Evolutionary conservation across 768 basidiomycete species (phyloP).

Genomic region (Cystofilobasidium bisporidii): DNA sequence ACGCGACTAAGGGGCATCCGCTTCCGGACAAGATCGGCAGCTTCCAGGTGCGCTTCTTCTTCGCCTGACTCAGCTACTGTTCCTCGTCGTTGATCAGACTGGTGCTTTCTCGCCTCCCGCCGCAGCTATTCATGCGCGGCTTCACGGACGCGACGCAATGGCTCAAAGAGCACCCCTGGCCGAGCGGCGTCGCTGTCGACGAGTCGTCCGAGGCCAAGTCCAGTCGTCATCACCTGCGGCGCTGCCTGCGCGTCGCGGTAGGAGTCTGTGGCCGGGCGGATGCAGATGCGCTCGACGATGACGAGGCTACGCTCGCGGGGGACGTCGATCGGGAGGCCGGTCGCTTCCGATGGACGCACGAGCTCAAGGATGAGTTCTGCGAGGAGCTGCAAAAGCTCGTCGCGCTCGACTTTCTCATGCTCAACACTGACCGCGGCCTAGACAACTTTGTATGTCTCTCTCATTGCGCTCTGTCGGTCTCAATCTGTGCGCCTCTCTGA

Average conservation of each 20-base stretch:
- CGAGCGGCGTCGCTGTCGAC: slow-evolving; percentile 53
- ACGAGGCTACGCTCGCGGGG: slow-evolving; percentile 58
- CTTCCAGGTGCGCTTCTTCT: slow-evolving; percentile 16
- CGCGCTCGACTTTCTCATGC: slow-evolving; percentile 74
- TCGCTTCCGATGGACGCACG: slow-evolving; percentile 70
- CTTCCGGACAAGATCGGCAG: slow-evolving; percentile 74
- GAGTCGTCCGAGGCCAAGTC: background rate
- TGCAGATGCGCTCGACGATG: slow-evolving; percentile 50
- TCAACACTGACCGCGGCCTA: slow-evolving; percentile 78
- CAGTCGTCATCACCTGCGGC: slow-evolving; percentile 8
- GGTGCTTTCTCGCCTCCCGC: slow-evolving; percentile 32
- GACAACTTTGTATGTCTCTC: slow-evolving; percentile 54
- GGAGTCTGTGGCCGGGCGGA: slow-evolving; percentile 73
- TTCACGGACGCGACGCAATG: slow-evolving; percentile 40
- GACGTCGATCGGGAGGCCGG: slow-evolving; percentile 51
- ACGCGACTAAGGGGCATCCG: slow-evolving; percentile 63
- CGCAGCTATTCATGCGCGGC: slow-evolving; percentile 80
- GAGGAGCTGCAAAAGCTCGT: slow-evolving; percentile 88
- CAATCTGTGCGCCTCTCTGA: background rate
- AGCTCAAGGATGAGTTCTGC: slow-evolving; percentile 68
- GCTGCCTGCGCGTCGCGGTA: slow-evolving; percentile 1
- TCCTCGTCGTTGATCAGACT: too few relatives aligned
- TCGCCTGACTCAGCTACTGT: too few relatives aligned
- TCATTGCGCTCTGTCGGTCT: too few relatives aligned
- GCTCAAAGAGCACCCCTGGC: slow-evolving; percentile 75